Conservation (phyloP, 2,329 filamentous ascomycete species). For the Lachnellula cervina region DNA sequence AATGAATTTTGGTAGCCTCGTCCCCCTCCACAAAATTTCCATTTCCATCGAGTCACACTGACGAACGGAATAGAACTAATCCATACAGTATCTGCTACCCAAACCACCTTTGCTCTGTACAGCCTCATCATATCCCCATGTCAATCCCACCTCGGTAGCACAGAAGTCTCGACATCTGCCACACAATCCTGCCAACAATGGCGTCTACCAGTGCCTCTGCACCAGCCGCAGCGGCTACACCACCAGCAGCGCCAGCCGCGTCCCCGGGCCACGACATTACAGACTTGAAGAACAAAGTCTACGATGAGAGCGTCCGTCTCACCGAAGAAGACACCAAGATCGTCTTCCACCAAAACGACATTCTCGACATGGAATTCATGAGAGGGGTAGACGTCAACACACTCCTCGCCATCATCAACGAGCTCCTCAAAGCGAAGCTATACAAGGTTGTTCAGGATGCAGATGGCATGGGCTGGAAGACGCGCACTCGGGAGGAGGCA, state of each 20-base stretch:
- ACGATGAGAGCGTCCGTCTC: slow-evolving; percentile 22
- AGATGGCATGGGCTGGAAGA: slow-evolving; percentile 50
- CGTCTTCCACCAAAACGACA: slow-evolving; percentile 54
- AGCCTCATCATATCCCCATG: slow-evolving; percentile 11
- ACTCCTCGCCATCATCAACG: slow-evolving; percentile 52
- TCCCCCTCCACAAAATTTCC: neutral
- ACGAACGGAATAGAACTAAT: neutral
- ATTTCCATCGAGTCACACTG: slow-evolving; percentile 5
- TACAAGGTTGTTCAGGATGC: slow-evolving; percentile 46
- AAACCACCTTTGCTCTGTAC: neutral
- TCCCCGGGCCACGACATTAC: slow-evolving; percentile 12
- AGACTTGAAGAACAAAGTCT: slow-evolving; percentile 25
- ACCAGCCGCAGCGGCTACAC: neutral
- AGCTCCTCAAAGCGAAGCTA: slow-evolving; percentile 55
- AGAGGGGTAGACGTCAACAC: slow-evolving; percentile 51
- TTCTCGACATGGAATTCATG: slow-evolving; percentile 53
- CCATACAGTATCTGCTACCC: neutral
- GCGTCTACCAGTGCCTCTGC: slow-evolving; percentile 8
- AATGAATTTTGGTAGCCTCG: slow-evolving; percentile 1
- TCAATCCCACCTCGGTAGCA: slow-evolving; percentile 18
- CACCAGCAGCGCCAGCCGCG: neutral
- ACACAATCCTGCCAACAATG: slow-evolving; percentile 6
- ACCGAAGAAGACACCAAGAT: slow-evolving; percentile 18
- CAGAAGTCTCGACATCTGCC: slow-evolving; percentile 4
- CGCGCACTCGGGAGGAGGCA: slow-evolving; percentile 55